Conservation (phyloP, 2,329 filamentous ascomycete species). For the Elsinoe perseae region DNA sequence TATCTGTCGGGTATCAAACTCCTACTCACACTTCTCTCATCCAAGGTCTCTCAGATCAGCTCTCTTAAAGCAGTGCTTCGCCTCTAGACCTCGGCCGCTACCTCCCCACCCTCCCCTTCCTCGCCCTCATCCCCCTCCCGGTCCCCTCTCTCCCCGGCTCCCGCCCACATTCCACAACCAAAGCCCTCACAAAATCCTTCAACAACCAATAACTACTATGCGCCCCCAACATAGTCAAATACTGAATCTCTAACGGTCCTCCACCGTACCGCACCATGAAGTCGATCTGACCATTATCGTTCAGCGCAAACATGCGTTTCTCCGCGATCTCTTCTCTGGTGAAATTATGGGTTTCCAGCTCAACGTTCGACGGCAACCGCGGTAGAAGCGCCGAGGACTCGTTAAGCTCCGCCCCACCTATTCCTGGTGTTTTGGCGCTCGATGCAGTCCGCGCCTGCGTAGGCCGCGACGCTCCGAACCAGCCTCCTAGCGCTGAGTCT, state of each 20-base stretch:
- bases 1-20: constrained; percentile 1
- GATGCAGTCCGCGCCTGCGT: neutral
- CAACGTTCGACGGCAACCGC: constrained; percentile 51
- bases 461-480: constrained; percentile 30
- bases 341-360: constrained; percentile 93
- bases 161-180: constrained; percentile 81
- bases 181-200: constrained; percentile 78
- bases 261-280: constrained; percentile 77
- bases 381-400: constrained; percentile 27
- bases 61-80: no score
- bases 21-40: neutral
- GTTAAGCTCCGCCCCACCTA: constrained; percentile 26
- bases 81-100: constrained; percentile 2
- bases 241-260: constrained; percentile 87
- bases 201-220: constrained; percentile 92
- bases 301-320: constrained; percentile 76
- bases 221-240: constrained; percentile 91
- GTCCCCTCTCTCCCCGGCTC: constrained; percentile 57
- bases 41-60: no score
- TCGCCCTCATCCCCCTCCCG: constrained; percentile 46
- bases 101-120: constrained; percentile 43
- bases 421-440: constrained; percentile 22
- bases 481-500: constrained; percentile 24
- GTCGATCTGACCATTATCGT: constrained; percentile 95
- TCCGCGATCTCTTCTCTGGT: constrained; percentile 86